These are phyloP conservation scores for Zygosaccharomyces siamensis DNA, from an alignment of 805 yeast species.

Conservation along the genomic window DNA sequence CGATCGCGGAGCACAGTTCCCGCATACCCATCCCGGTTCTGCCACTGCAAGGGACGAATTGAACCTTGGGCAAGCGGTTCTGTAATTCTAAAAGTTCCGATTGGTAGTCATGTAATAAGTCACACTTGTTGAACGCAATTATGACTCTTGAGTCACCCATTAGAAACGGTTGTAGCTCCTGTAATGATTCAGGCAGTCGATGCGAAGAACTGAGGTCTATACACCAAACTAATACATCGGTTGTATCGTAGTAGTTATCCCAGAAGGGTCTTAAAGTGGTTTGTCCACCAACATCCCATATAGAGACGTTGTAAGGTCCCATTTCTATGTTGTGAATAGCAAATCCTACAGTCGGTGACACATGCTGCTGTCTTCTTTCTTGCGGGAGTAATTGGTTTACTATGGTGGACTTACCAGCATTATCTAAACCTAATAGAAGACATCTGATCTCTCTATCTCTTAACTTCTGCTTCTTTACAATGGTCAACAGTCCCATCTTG, in stretches of 20 bases:
- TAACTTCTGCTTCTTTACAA: conserved; percentile 74
- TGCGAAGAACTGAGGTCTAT: conserved; percentile 59
- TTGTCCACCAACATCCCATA: conserved; percentile 96
- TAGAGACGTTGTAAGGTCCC: conserved; percentile 37
- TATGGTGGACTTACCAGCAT: conserved; percentile 87
- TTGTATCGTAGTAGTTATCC: conserved; percentile 86
- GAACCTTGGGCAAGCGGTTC: not conserved
- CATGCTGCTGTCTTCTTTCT: conserved; percentile 41
- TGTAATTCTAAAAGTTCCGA: not conserved
- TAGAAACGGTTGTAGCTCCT: conserved; percentile 59
- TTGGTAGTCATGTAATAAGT: conserved; percentile 37
- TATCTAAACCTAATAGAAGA: conserved; percentile 78
- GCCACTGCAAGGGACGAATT: conserved; percentile 4
- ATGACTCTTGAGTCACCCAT: conserved; percentile 55
- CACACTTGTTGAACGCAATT: conserved; percentile 71
- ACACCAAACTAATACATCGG: conserved; percentile 81
- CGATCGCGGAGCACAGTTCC: conserved; percentile 7
- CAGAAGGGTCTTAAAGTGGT: conserved; percentile 77
- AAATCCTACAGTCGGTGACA: conserved; percentile 90
- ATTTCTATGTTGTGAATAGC: conserved; percentile 54
- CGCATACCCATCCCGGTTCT: conserved; percentile 5
- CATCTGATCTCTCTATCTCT: conserved; percentile 76
- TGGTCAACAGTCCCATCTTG: conserved; percentile 75
- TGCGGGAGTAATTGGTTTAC: conserved; percentile 49
- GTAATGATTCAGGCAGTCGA: conserved; percentile 58